A percentile compares a stretch with the other conserved stretches of the same genome.
Conservation (phyloP, 305 asterid species). For the Rubia tinctorum region DNA sequence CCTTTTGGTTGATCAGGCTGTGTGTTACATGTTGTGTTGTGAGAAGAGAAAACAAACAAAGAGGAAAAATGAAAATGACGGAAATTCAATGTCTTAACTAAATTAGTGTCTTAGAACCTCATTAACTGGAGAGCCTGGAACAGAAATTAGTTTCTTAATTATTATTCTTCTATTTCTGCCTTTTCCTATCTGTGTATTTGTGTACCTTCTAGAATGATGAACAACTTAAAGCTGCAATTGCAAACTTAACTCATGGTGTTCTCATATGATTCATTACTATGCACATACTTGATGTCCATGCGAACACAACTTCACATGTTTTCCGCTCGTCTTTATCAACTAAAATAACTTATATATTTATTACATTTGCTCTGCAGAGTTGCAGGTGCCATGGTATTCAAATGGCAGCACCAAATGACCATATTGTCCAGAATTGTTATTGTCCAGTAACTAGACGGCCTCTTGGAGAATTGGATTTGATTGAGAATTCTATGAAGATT, state of each 20-base stretch:
- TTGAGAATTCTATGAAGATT: slow-evolving; percentile 65
- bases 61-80: background rate
- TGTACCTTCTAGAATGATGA: background rate
- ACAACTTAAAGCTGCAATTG: background rate
- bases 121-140: background rate
- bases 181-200: background rate
- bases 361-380: slow-evolving; percentile 46
- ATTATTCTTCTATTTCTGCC: background rate
- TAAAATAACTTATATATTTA: slow-evolving; percentile 3
- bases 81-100: background rate
- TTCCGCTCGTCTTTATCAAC: background rate
- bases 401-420: slow-evolving; percentile 38
- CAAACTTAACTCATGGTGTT: background rate
- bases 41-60: background rate
- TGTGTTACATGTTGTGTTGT: background rate
- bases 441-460: slow-evolving; percentile 62
- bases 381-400: slow-evolving; percentile 95
- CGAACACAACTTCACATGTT: background rate
- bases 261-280: background rate
- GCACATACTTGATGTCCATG: slow-evolving; percentile 4
- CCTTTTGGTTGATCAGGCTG: background rate
- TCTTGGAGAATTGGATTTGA: slow-evolving; percentile 52
- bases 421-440: slow-evolving; percentile 25
- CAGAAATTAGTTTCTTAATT: background rate
- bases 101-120: background rate